Evolutionary conservation across 2,329 filamentous ascomycete species (phyloP).

Genomic region (Sporothrix dimorphospora): DNA sequence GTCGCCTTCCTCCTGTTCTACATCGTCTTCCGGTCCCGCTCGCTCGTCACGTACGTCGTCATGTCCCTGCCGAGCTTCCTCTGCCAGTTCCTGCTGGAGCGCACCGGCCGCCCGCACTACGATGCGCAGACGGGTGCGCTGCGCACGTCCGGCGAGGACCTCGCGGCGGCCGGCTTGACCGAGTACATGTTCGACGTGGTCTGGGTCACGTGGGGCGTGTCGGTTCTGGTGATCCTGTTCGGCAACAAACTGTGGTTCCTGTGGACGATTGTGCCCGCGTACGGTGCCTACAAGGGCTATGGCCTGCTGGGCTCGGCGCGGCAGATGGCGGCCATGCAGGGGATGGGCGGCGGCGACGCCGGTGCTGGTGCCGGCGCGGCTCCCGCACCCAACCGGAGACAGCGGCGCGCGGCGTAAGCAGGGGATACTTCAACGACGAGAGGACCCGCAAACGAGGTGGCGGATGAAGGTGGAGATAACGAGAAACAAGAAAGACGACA

Average conservation of each 20-base stretch:
- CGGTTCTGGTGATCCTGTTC: constrained; percentile 71
- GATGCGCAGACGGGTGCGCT: constrained; percentile 67
- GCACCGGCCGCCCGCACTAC: constrained; percentile 77
- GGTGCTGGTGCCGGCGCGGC: constrained; percentile 37
- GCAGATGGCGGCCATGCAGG: constrained; percentile 55
- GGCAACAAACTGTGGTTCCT: constrained; percentile 75
- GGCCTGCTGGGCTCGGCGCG: constrained; percentile 58
- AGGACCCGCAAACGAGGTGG: not conserved
- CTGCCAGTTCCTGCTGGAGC: constrained; percentile 86
- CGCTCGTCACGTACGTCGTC: constrained; percentile 68
- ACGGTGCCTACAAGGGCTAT: constrained; percentile 58
- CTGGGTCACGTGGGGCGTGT: constrained; percentile 88
- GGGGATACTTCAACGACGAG: not conserved
- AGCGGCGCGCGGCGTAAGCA: constrained; percentile 56
- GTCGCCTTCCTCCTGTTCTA: constrained; percentile 73
- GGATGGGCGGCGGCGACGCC: constrained; percentile 45
- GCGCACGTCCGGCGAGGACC: constrained; percentile 79
- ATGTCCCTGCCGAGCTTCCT: constrained; percentile 74
- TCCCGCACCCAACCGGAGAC: constrained; percentile 55
- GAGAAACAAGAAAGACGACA: not conserved
- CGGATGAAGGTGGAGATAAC: not conserved
- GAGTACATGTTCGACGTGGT: constrained; percentile 98
- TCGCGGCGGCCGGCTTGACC: constrained; percentile 83
- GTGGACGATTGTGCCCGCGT: constrained; percentile 59
- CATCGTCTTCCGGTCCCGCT: constrained; percentile 66